These are phyloP conservation scores for Penstemon eatonii DNA, from an alignment of 257 asterid genomes.

Conservation along the genomic window DNA sequence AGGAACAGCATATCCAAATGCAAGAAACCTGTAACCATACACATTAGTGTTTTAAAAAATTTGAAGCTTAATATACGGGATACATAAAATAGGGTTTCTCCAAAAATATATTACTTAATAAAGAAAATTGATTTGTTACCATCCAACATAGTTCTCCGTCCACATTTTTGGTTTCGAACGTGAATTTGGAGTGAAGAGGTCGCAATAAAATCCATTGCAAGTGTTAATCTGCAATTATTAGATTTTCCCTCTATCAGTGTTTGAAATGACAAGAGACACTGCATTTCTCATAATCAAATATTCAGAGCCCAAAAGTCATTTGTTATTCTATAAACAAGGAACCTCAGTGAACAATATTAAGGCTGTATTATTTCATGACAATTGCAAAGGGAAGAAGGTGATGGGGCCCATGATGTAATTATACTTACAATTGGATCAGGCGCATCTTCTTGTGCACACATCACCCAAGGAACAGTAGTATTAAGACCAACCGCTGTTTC, in stretches of 20 bases:
- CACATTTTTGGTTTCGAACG: slow-evolving; percentile 71
- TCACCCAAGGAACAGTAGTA: slow-evolving; percentile 85
- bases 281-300: slow-evolving; percentile 7
- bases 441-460: slow-evolving; percentile 72
- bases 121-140: slow-evolving; percentile 38
- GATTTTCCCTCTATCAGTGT: slow-evolving; percentile 19
- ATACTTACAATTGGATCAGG: slow-evolving; percentile 73
- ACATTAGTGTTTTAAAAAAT: slow-evolving; percentile 6
- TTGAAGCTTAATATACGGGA: slow-evolving; percentile 5
- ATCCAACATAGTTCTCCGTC: slow-evolving; percentile 85
- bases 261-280: neutral
- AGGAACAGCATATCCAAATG: slow-evolving; percentile 82
- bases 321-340: neutral
- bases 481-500: slow-evolving; percentile 67
- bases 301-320: neutral
- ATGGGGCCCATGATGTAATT: neutral
- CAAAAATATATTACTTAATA: neutral
- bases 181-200: slow-evolving; percentile 70
- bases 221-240: slow-evolving; percentile 70
- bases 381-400: neutral
- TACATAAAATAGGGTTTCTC: neutral
- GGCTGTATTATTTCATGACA: neutral
- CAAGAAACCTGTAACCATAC: slow-evolving; percentile 57
- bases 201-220: slow-evolving; percentile 81
- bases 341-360: slow-evolving; percentile 7